phyloP scores from a whole-genome alignment of 2,329 filamentous ascomycete species.

The Bisporella sp. region DNA sequence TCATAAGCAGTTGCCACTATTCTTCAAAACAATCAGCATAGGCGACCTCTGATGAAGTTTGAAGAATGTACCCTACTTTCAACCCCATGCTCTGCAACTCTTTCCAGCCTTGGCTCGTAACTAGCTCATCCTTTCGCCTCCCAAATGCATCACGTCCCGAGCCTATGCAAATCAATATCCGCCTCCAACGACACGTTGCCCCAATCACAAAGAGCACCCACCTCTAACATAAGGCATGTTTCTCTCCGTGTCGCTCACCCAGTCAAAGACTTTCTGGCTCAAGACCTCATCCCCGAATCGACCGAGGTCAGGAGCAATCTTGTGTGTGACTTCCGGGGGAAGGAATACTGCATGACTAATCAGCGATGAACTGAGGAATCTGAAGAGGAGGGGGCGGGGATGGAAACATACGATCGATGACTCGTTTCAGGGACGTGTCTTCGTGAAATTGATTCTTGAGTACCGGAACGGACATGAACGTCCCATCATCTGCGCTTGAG shows the following conservation, averaged over 20 bases:
- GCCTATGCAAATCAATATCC: background rate
- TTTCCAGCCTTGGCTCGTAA: constrained; percentile 62
- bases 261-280: constrained; percentile 45
- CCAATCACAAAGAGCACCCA: background rate
- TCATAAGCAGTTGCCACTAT: constrained; percentile 56
- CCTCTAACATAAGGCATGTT: constrained; percentile 36
- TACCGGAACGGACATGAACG: constrained; percentile 3
- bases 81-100: constrained; percentile 53
- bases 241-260: constrained; percentile 56
- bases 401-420: background rate
- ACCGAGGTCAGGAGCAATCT: constrained; percentile 13
- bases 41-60: background rate
- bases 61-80: constrained; percentile 37
- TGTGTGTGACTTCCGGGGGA: constrained; percentile 16
- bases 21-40: constrained; percentile 22
- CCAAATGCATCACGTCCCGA: constrained; percentile 40
- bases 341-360: constrained; percentile 20
- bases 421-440: background rate
- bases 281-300: constrained; percentile 45
- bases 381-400: background rate
- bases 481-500: constrained; percentile 1
- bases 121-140: constrained; percentile 47
- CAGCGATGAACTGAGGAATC: background rate
- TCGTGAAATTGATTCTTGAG: background rate
- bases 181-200: background rate